Evolutionary conservation across 495 filamentous ascomycete genomes (phyloP), one percentile per base, ranked within the genome.

Genomic region (Mycothermus thermophilus): DNA sequence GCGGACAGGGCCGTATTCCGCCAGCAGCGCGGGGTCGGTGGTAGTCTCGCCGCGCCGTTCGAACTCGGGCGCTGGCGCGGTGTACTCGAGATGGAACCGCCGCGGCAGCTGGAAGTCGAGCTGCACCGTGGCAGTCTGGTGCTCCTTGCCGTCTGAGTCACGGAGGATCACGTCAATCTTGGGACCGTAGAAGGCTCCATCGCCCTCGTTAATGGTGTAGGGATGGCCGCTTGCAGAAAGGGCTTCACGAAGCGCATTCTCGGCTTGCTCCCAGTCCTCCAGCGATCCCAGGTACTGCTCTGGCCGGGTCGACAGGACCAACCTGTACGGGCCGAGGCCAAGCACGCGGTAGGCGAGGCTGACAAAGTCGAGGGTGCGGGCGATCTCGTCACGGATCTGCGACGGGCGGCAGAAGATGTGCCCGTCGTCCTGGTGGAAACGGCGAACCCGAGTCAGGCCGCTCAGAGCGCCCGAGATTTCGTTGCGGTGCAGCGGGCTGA

Each of bases 391-490:
- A 37, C 76, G 66, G 40, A 95, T 82, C 59, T 95, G 87, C 22
- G 65, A 65, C 27, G 81, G 83, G 8, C 80, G 74, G 53, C 87
- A 93, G 58, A 95, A 95, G 26, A 95, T 93, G 51, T 95, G 87
- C 1, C 83, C 87, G 48, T 95, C 87, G 50, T 95, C 87, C 54
- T 95, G 87, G 57, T 95, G 87, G 51, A 95, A 95, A n/a, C 84
- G 69, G 27, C 87, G 72, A 15, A 93, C 82, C 32, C 87, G 73
- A 2, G 87, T 95, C 36, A 95, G 61, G 13, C 87, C 87, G 43
- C 77, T 86, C 45, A 95, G 58, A 0, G 87, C 71, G 11, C 87
- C 87, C 1, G 85, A 92, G 19, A 80, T 60, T 57, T 95, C 87
- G 52, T 95, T 93, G 10, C 87, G 77, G 56, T 95, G 87, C 23